Conservation (phyloP, 345 rosid species). For the Corchorus olitorius region DNA sequence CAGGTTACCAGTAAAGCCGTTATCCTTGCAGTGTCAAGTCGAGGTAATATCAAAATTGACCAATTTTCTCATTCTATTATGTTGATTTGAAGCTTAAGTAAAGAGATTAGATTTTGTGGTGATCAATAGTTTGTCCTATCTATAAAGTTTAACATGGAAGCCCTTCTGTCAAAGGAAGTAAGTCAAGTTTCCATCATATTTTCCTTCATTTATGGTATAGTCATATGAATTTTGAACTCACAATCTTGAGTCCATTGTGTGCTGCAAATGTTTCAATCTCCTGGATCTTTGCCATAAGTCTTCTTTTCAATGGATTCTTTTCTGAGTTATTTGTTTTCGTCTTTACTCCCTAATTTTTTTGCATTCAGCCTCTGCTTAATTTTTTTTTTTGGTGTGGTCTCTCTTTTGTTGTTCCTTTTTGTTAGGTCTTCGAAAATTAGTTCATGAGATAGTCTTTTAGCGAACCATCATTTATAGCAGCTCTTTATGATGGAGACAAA, state of each 20-base stretch:
- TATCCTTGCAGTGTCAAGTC: too few relatives aligned
- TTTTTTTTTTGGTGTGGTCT: too few relatives aligned
- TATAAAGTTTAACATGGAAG: constrained; percentile 70
- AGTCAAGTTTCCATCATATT: constrained; percentile 17
- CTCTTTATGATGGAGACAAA: neutral
- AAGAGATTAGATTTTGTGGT: neutral
- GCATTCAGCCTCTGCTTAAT: too few relatives aligned
- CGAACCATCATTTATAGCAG: neutral
- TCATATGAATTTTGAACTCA: neutral
- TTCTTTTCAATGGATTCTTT: constrained; percentile 52
- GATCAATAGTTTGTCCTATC: constrained; percentile 58
- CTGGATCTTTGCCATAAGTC: constrained; percentile 42
- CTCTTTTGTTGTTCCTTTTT: too few relatives aligned
- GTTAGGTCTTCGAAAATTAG: too few relatives aligned
- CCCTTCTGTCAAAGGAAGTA: constrained; percentile 70
- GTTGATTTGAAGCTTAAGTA: constrained; percentile 24
- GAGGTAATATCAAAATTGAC: too few relatives aligned
- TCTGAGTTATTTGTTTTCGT: too few relatives aligned
- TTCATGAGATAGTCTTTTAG: too few relatives aligned
- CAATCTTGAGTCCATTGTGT: constrained; percentile 7
- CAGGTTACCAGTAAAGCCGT: constrained; percentile 85
- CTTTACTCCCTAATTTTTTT: too few relatives aligned
- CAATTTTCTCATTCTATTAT: too few relatives aligned
- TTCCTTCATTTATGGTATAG: neutral
- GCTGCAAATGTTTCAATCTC: constrained; percentile 54